phyloP scores from a whole-genome alignment of 2,329 filamentous ascomycete genomes.

The Colletotrichum ledebouriae region DNA sequence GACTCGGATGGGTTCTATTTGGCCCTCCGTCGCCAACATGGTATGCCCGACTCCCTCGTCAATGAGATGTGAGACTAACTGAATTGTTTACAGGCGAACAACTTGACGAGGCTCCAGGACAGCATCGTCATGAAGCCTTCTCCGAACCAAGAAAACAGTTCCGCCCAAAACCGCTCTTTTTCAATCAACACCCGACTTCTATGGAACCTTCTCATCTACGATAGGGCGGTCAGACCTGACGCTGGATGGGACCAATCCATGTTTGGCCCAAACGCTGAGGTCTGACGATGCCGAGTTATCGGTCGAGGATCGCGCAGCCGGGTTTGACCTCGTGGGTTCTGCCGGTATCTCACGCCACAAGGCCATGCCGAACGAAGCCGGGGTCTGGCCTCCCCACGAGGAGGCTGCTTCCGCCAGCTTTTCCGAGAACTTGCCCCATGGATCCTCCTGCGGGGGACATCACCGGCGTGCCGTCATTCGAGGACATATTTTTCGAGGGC shows the following conservation, averaged over 20 bases:
- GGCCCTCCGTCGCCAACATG: conserved; percentile 47
- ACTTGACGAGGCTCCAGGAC: conserved; percentile 50
- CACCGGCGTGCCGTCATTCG: conserved; percentile 33
- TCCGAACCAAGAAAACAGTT: neutral
- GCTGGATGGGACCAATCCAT: conserved; percentile 46
- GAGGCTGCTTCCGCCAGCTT: conserved; percentile 20
- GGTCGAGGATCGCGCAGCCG: conserved; percentile 45
- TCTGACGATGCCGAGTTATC: conserved; percentile 19
- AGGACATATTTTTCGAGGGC: conserved; percentile 45
- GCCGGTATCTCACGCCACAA: conserved; percentile 55
- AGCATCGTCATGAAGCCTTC: conserved; percentile 47
- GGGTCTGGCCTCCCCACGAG: conserved; percentile 52
- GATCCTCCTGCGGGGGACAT: neutral
- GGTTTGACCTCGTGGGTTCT: conserved; percentile 54
- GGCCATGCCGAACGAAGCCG: conserved; percentile 51
- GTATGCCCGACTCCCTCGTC: conserved; percentile 34
- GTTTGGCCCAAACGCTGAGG: conserved; percentile 41
- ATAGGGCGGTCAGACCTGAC: conserved; percentile 48
- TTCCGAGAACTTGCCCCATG: conserved; percentile 1
- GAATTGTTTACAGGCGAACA: conserved; percentile 42
- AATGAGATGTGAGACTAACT: neutral
- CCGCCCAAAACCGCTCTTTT: conserved; percentile 38
- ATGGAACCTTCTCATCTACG: conserved; percentile 54
- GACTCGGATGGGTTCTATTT: conserved; percentile 44
- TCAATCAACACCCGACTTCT: conserved; percentile 53